These are phyloP conservation scores for Nigrospora osmanthi DNA, from an alignment of 2,329 filamentous ascomycete species.

Conservation along the genomic window DNA sequence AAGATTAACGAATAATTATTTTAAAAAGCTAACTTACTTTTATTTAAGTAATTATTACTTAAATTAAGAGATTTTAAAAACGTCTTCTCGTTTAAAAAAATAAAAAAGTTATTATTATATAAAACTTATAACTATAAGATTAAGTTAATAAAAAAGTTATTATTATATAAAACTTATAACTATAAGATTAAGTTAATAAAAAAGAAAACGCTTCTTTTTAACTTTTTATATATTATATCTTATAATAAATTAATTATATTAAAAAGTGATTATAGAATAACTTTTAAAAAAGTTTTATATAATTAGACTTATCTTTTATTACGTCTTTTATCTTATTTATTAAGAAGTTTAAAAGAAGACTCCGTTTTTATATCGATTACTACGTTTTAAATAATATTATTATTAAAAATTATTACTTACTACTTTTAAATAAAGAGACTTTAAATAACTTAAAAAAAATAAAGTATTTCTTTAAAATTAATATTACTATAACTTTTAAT, in stretches of 20 bases:
- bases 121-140: too few species aligned
- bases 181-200: background rate
- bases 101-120: too few species aligned
- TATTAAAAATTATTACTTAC: background rate
- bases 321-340: background rate
- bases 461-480: too few species aligned
- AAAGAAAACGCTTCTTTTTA: background rate
- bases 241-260: too few species aligned
- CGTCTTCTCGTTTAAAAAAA: background rate
- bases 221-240: background rate
- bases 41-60: background rate
- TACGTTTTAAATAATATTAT: background rate
- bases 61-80: background rate
- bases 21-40: too few species aligned
- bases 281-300: too few species aligned
- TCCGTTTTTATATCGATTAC: background rate
- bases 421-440: too few species aligned
- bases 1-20: too few species aligned
- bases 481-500: too few species aligned
- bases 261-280: too few species aligned
- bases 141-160: background rate
- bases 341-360: too few species aligned
- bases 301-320: background rate
- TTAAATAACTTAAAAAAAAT: too few species aligned
- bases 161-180: background rate